Base-by-base conservation (phyloP, 2,329 filamentous ascomycete species). In the Lizonia empirigonia region DNA sequence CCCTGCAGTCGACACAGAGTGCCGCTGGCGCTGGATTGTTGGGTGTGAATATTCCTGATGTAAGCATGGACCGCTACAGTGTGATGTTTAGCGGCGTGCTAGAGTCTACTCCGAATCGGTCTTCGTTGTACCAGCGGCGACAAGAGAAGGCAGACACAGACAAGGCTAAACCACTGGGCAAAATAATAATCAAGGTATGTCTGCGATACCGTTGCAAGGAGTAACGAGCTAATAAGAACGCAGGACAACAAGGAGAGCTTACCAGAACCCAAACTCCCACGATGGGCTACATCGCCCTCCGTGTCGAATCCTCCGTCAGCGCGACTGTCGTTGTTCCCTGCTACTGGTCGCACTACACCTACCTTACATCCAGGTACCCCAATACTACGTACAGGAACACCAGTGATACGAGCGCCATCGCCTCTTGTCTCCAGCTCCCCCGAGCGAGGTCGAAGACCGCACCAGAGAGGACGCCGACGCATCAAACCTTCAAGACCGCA, bases 11-110 rank as follows among this genome's bases (percentile, higher is more conserved):
- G 1, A 13, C 27, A 34, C 27, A 47, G 20, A 27, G 2, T 16
- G 15, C 27, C 26, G n/a, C 12, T 23, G 39, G 33, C n/a, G 47
- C 41, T 30, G 44, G 50, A 2, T 63, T 75, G 30, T 76, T 97
- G 16, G 81, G 91, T 62, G 82, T 97, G 13, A 85, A 92, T 44
- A 94, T 97, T 50, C 92, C 93, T 1, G 82, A 83, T 40, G 81
- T 89, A 47, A 85, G 88, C 56, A 80, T 97, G 80, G 93, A 97
- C 69, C 81, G 93, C 39, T 97, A 96, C 63, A 96, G 91, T 62
- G 83, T 97, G 59, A 97, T 97, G 92, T 97, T 97, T 67, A 85
- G 87, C 47, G 83, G 83, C 29, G 79, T 97, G 6, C 76, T 96
- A 20, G 82, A 84, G 54, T 64, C 65, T 7, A 60, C 61, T 12